Percentiles rank a stretch among this genome's conserved stretches.
Evolutionary conservation across 768 basidiomycete genomes (phyloP).

Genomic region (Podaxis sp.): DNA sequence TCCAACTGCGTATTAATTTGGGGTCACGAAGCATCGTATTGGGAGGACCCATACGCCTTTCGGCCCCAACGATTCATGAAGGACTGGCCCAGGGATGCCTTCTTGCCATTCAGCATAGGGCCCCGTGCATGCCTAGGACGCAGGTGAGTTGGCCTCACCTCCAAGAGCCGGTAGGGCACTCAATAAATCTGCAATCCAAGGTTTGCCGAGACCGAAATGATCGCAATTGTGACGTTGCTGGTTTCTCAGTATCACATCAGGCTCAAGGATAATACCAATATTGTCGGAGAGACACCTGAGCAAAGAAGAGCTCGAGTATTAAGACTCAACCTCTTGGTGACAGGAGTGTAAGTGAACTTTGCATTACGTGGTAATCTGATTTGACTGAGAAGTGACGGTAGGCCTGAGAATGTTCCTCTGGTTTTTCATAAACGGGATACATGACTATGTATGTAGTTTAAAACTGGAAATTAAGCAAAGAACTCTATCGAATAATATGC

Average conservation of each 20-base stretch:
- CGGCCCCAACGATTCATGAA: constrained; percentile 21
- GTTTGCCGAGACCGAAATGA: constrained; percentile 52
- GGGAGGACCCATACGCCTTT: constrained; percentile 51
- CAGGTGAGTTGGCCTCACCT: constrained; percentile 27
- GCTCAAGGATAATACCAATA: constrained; percentile 49
- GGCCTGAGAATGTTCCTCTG: not conserved
- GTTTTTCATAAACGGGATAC: not conserved
- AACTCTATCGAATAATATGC: not conserved
- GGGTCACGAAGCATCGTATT: constrained; percentile 46
- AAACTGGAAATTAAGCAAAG: not conserved
- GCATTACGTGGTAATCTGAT: not conserved
- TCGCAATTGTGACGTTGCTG: constrained; percentile 49
- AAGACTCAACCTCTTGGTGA: constrained; percentile 33
- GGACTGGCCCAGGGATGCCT: constrained; percentile 18
- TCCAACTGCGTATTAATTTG: not conserved
- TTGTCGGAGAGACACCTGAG: constrained; percentile 44
- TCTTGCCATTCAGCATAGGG: constrained; percentile 17
- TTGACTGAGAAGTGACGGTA: not conserved
- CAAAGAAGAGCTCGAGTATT: constrained; percentile 43
- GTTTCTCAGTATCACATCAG: constrained; percentile 46
- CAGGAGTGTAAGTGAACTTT: constrained; percentile 40
- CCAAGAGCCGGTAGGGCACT: not conserved
- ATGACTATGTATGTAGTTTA: not conserved
- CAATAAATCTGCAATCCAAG: constrained; percentile 22
- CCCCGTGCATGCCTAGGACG: constrained; percentile 18